Conservation (phyloP, 257 asterid species). For the Rhazya stricta region DNA sequence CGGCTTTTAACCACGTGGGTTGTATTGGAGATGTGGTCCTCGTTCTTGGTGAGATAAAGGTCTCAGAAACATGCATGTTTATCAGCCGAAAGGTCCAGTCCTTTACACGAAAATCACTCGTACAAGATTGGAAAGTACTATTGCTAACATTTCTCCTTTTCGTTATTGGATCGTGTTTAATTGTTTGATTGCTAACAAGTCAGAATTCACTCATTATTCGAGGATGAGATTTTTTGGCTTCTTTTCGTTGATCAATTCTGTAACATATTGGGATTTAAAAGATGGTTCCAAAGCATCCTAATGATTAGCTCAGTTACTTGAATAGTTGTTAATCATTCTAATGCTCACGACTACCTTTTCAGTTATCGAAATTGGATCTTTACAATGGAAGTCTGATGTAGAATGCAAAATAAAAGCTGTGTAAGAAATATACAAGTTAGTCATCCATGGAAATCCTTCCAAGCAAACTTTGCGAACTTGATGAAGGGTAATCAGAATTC, state of each 20-base stretch:
- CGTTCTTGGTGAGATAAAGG: neutral
- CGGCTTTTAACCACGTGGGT: neutral
- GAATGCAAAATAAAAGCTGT: too few species aligned
- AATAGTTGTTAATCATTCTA: too few species aligned
- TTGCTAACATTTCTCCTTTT: neutral
- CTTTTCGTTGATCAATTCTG: too few species aligned
- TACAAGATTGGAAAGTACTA: neutral
- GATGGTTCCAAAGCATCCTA: too few species aligned
- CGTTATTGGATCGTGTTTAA: too few species aligned
- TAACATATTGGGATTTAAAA: too few species aligned
- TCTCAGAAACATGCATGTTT: neutral
- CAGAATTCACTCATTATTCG: too few species aligned
- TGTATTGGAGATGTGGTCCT: constrained; percentile 17
- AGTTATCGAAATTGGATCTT: neutral
- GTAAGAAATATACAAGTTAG: neutral
- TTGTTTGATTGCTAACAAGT: too few species aligned
- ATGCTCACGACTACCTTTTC: too few species aligned
- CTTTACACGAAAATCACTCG: neutral
- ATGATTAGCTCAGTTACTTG: too few species aligned
- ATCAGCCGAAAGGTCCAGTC: constrained; percentile 14
- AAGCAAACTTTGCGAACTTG: neutral
- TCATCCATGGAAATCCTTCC: neutral
- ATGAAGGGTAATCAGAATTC: constrained; percentile 30
- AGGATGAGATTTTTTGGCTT: too few species aligned
- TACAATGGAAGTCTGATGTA: too few species aligned